Conservation (phyloP, 257 asterid genomes). For the Solanum clarkiae region DNA sequence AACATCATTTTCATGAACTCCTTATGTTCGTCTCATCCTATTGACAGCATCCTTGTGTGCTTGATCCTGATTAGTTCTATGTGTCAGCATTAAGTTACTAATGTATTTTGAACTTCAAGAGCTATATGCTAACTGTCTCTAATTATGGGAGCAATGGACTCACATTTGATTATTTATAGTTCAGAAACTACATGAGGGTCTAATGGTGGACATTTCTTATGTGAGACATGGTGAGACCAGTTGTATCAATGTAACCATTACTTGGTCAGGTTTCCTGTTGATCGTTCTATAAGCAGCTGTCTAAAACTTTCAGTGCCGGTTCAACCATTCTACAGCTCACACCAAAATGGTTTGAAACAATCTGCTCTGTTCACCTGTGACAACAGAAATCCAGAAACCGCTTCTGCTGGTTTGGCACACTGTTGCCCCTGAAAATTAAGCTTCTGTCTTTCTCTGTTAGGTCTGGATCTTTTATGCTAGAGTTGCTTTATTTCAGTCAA, state of each 20-base stretch:
- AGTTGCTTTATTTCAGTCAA: not conserved
- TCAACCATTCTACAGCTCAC: not conserved
- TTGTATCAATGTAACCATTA: not conserved
- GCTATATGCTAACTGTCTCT: not conserved
- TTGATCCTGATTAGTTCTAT: not conserved
- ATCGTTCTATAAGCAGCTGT: not conserved
- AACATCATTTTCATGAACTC: not conserved
- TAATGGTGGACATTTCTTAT: not conserved
- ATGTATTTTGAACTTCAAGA: not conserved
- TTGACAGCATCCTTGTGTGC: not conserved
- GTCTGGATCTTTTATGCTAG: not conserved
- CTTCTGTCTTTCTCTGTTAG: not conserved
- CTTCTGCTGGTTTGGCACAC: not conserved
- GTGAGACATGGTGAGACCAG: not conserved
- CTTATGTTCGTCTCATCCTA: not conserved
- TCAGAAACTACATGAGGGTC: not conserved
- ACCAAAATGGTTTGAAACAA: not conserved
- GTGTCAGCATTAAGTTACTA: not conserved
- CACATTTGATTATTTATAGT: not conserved
- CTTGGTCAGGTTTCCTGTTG: not conserved
- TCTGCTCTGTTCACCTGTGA: not conserved
- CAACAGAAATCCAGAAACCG: not conserved
- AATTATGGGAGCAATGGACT: not conserved
- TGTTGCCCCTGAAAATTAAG: not conserved
- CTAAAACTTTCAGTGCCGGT: not conserved